Base-by-base conservation (phyloP, 345 rosid species). In the Melastoma malabathricum region DNA sequence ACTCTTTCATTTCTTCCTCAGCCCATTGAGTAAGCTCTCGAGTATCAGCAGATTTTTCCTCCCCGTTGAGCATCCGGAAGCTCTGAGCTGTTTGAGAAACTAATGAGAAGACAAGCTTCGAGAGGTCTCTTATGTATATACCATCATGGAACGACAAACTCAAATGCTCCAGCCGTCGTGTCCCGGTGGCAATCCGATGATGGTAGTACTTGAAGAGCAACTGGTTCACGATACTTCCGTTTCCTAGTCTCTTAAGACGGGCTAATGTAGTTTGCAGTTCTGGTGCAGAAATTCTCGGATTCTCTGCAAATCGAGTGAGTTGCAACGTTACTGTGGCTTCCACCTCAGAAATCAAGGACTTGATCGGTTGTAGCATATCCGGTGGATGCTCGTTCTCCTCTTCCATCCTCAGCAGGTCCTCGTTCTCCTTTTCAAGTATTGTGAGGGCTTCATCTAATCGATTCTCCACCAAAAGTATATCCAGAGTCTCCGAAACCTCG, bases 71-170 rank as follows among this genome's bases (percentile, higher is more conserved):
- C 81, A 70, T 59, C 46, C 41, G 58, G 63, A 68, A 74, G 61
- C 79, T 73, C 66, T 58, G 68, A 52, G 83, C 81, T 45, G 83
- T 79, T 68, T 74, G 85, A 56, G 75, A 78, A 58, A 82, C 72
- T 73, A 65, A 50, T 47, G 83, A 76, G 63, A 79, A 82, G 8
- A 75, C 64, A 43, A 76, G 67, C 59, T 65, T 82, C 0, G 77
- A 59, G 43, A 79, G 75, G 54, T 76, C 77, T 62, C 60, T 68
- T 34, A 65, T 55, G 55, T 70, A 82, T 27, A 68, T 17, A 27
- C 31, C 31, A 13, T 64, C 64, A 44, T 65, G 60, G 19, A 54
- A 52, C 44, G 61, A 50, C 0, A 66, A 57, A 17, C 66, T 66
- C 25, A 64, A 70, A 56, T 47, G 34, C 57, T 60, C 74, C 47